These are phyloP conservation scores for Erodium trifolium DNA, from an alignment of 441 rosid species.

Conservation along the genomic window DNA sequence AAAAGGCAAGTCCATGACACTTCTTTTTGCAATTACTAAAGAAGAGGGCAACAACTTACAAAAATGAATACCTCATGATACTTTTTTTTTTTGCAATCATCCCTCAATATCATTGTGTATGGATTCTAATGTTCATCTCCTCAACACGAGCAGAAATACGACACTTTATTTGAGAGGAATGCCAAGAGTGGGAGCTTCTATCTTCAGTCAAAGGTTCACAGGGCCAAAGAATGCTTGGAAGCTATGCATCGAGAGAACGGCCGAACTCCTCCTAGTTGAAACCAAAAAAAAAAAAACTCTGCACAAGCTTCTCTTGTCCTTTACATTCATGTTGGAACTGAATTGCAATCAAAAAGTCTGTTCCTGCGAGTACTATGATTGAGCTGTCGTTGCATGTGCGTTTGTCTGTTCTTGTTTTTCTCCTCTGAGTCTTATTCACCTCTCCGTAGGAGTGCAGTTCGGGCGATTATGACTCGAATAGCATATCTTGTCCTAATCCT, in stretches of 20 bases:
- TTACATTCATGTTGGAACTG: neutral
- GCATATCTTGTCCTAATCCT: no score
- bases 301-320: neutral
- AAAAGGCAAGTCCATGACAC: no score
- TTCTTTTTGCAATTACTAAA: no score
- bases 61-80: no score
- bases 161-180: constrained; percentile 65
- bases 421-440: no score
- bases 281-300: neutral
- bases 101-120: neutral
- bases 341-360: neutral
- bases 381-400: neutral
- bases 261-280: constrained; percentile 42
- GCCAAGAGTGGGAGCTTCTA: constrained; percentile 85
- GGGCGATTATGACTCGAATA: neutral
- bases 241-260: constrained; percentile 31
- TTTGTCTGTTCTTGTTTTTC: neutral
- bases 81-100: no score
- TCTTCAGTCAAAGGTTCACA: constrained; percentile 82
- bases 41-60: no score
- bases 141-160: constrained; percentile 52
- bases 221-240: constrained; percentile 90
- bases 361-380: neutral
- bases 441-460: neutral
- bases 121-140: neutral